These are phyloP conservation scores for Coccomyxa sp. DNA, from an alignment of 139 green algal species.

Conservation along the genomic window DNA sequence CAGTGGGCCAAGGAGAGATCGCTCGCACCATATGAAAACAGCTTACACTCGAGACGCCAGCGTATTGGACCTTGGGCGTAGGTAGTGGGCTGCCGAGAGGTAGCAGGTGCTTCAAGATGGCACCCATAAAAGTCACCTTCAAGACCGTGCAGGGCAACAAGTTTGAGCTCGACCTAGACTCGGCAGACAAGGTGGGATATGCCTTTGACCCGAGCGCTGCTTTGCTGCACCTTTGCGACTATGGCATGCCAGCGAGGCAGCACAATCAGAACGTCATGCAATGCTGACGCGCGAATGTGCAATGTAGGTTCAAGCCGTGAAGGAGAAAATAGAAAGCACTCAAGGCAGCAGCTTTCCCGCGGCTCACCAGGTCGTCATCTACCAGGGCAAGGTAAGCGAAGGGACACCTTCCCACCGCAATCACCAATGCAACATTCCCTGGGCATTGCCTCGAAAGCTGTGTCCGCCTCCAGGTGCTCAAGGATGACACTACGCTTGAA, in stretches of 20 bases:
- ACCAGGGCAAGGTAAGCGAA: conserved; percentile 85
- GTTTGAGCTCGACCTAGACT: conserved; percentile 77
- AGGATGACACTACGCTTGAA: conserved; percentile 75
- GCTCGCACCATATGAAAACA: too few species aligned
- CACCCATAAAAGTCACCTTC: conserved; percentile 85
- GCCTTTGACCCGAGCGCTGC: too few species aligned
- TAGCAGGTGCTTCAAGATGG: too few species aligned
- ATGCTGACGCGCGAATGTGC: too few species aligned
- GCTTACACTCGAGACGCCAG: too few species aligned
- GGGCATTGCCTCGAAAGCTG: not conserved
- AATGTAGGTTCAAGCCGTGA: conserved; percentile 62
- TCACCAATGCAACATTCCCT: not conserved
- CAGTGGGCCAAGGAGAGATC: too few species aligned
- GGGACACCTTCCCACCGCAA: not conserved
- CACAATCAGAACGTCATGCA: too few species aligned
- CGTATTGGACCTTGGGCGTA: too few species aligned
- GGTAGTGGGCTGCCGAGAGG: too few species aligned
- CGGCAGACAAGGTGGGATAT: conserved; percentile 48
- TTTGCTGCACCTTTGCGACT: too few species aligned
- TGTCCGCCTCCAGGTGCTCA: conserved; percentile 64
- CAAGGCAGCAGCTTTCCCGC: conserved; percentile 51
- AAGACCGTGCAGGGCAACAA: conserved; percentile 75
- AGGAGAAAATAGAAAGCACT: conserved; percentile 51
- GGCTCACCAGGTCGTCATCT: conserved; percentile 61
- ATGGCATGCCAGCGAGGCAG: too few species aligned